Percentiles rank a stretch among this genome's conserved stretches.
Conservation (phyloP, 257 asterid species). For the Nicotiana sylvestris region DNA sequence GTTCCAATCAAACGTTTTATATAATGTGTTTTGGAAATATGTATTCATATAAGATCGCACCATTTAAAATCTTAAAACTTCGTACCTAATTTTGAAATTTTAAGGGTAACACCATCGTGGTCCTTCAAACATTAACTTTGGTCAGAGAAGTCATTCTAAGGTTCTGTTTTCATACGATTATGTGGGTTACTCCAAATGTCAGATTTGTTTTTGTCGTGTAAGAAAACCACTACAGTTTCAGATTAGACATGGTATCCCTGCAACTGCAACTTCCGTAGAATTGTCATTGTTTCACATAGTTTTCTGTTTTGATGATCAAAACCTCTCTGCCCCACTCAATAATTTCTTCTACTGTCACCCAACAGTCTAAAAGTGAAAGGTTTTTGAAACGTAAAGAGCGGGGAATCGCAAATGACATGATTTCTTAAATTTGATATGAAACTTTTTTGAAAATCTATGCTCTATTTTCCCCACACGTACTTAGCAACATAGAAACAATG, state of each 20-base stretch:
- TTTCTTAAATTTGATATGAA: neutral
- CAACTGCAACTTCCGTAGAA: neutral
- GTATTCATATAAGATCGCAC: neutral
- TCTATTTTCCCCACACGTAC: neutral
- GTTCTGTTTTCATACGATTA: neutral
- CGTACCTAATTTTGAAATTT: neutral
- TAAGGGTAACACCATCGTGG: neutral
- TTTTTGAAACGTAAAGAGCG: neutral
- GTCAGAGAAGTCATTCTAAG: neutral
- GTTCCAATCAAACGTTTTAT: neutral
- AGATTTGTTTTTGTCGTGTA: conserved; percentile 13
- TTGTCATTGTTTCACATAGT: conserved; percentile 9
- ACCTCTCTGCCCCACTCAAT: neutral
- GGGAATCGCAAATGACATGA: neutral
- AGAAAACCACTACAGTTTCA: conserved; percentile 7
- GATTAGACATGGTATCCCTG: conserved; percentile 7
- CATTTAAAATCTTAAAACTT: neutral
- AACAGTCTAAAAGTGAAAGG: neutral
- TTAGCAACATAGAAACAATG: neutral
- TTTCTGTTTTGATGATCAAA: conserved; percentile 7
- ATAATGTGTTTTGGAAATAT: neutral
- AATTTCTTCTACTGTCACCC: neutral
- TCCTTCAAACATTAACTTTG: neutral
- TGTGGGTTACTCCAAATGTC: neutral
- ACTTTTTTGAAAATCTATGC: neutral